phyloP scores from a whole-genome alignment of 768 basidiomycete genomes.

The Hypsizygus marmoreus region DNA sequence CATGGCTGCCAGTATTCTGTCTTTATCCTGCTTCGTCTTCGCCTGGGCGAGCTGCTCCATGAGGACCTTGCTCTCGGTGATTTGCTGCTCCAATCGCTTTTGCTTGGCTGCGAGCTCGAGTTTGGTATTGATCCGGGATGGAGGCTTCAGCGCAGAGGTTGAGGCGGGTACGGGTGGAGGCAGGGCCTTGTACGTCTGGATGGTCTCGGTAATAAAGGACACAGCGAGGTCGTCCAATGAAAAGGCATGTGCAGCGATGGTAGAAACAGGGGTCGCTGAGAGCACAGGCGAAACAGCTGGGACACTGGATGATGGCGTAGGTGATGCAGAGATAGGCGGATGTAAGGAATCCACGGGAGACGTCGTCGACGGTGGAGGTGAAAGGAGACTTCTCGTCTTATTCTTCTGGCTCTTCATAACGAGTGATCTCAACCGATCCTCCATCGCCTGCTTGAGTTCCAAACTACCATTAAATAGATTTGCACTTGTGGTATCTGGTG shows the following conservation, averaged over 20 bases:
- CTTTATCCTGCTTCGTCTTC: constrained; percentile 53
- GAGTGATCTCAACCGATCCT: constrained; percentile 40
- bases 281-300: constrained; percentile 4
- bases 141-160: constrained; percentile 5
- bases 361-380: constrained; percentile 8
- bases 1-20: constrained; percentile 44
- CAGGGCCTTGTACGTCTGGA: constrained; percentile 42
- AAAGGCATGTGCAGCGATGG: constrained; percentile 19
- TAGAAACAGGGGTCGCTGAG: constrained; percentile 11
- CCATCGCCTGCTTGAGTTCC: constrained; percentile 41
- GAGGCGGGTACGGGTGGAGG: constrained; percentile 1
- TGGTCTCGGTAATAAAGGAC: constrained; percentile 60
- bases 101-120: constrained; percentile 49
- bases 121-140: constrained; percentile 15
- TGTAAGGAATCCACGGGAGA: constrained; percentile 7
- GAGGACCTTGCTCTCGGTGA: constrained; percentile 52
- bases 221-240: constrained; percentile 57
- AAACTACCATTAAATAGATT: constrained; percentile 3
- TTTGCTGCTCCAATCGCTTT: constrained; percentile 49
- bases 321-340: constrained; percentile 1
- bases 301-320: constrained; percentile 5
- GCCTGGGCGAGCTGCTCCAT: constrained; percentile 49
- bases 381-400: constrained; percentile 14
- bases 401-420: constrained; percentile 41
- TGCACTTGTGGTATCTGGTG: no score